Conservation (phyloP, 495 filamentous ascomycete species). For the Aspergillus baeticus region DNA sequence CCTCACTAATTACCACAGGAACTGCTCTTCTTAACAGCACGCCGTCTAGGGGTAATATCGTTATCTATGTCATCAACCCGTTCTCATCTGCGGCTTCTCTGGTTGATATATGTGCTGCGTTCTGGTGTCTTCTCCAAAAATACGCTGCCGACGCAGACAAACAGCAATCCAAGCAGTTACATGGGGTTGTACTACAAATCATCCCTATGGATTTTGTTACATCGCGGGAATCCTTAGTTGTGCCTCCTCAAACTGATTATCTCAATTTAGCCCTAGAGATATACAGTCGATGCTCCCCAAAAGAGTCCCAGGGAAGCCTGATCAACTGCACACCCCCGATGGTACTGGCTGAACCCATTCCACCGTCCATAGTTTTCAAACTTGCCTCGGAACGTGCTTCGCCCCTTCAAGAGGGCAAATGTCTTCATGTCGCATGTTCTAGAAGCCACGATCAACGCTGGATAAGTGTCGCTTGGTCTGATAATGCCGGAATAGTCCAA, state of each 20-base stretch:
- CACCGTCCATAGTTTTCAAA: slow-evolving; percentile 76
- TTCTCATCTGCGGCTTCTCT: slow-evolving; percentile 62
- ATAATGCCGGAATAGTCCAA: slow-evolving; percentile 75
- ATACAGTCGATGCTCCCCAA: slow-evolving; percentile 77
- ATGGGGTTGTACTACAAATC: slow-evolving; percentile 81
- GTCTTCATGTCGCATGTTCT: slow-evolving; percentile 84
- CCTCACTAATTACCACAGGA: slow-evolving; percentile 31
- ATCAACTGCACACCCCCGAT: slow-evolving; percentile 65
- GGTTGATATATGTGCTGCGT: slow-evolving; percentile 75
- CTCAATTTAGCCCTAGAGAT: slow-evolving; percentile 74
- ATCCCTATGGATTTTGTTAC: slow-evolving; percentile 71
- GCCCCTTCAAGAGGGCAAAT: slow-evolving; percentile 77
- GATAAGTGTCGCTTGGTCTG: slow-evolving; percentile 90
- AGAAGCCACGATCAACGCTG: slow-evolving; percentile 80
- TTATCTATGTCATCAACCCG: slow-evolving; percentile 85
- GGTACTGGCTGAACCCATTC: slow-evolving; percentile 68
- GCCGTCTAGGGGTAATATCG: slow-evolving; percentile 60
- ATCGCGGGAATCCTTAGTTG: slow-evolving; percentile 61
- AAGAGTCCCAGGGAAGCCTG: slow-evolving; percentile 37
- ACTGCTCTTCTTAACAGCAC: slow-evolving; percentile 42
- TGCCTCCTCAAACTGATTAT: slow-evolving; percentile 67
- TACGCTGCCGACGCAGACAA: slow-evolving; percentile 55
- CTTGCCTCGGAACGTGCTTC: slow-evolving; percentile 55
- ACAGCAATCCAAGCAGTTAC: slow-evolving; percentile 48
- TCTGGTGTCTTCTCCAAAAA: slow-evolving; percentile 69